Evolutionary conservation across 2,329 filamentous ascomycete genomes (phyloP), one percentile per base, ranked within the genome.

Genomic region (Aureobasidium sp.): DNA sequence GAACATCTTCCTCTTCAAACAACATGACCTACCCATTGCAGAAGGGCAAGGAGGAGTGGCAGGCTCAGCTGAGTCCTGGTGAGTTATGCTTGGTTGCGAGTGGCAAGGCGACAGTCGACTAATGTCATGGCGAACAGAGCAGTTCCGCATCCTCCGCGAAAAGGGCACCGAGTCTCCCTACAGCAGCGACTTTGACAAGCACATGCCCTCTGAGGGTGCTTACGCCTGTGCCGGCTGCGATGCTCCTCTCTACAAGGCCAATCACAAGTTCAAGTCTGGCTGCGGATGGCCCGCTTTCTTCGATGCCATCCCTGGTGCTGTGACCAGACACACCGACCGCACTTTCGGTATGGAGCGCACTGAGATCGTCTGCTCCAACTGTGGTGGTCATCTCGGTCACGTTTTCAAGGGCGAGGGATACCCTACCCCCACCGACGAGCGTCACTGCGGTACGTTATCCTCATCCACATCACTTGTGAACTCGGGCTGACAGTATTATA

Each of bases 221-320:
- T 99, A 97, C 78, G 85, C 82, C 49, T 99, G 94, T 76, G 90
- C 89, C 25, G 94, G 85, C 58, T 99, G 94, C 80, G 75, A 86
- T 30, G 83, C 91, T 8, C 92, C 94, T 5, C 85, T 99, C 21
- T 99, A 99, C 83, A 93, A 87, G 74, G 92, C 94, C 32, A 82
- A 82, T 65, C 92, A 96, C 77, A 99, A 99, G 76, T 99, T 99
- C 82, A 90, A 90, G 75, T 95, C 90, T 21, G 91, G 91, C 45
- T 99, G 94, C 76, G 94, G 94, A 64, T 99, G 94, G 94, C 94
- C 94, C 0, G 94, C 94, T 13, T 99, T 97, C 77, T 99, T 93
- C 73, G 94, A 99, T 76, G 93, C 88, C 66, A 85, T 99, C 57
- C 93, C 94, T 0, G 92, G 91, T 2, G 93, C 93, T 0, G 91